Evolutionary conservation across 805 yeast genomes (phyloP).

Genomic region (Pichia rugopelliculosa): DNA sequence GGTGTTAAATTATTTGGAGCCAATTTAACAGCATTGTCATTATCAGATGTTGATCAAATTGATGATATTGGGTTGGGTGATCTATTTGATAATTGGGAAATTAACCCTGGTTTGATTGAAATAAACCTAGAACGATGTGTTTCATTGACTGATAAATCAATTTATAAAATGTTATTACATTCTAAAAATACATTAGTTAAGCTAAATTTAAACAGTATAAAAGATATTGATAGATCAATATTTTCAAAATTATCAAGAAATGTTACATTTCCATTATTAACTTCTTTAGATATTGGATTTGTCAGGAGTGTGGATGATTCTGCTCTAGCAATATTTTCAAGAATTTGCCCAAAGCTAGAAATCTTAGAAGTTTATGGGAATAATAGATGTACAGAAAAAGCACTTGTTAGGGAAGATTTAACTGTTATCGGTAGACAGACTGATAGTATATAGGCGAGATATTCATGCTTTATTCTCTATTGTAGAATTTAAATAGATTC

Average conservation of each 20-base stretch:
- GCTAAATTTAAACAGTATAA: slow-evolving; percentile 68
- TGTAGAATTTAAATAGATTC: slow-evolving; percentile 14
- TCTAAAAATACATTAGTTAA: slow-evolving; percentile 60
- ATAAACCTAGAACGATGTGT: slow-evolving; percentile 61
- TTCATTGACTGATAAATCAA: slow-evolving; percentile 54
- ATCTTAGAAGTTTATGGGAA: slow-evolving; percentile 78
- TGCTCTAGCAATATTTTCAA: slow-evolving; percentile 48
- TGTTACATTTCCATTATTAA: slow-evolving; percentile 48
- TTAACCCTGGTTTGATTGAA: slow-evolving; percentile 51
- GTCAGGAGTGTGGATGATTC: slow-evolving; percentile 69
- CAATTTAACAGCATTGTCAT: slow-evolving; percentile 48
- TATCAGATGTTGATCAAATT: slow-evolving; percentile 53
- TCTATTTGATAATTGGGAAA: slow-evolving; percentile 50
- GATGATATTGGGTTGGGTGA: slow-evolving; percentile 59
- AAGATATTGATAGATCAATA: slow-evolving; percentile 42
- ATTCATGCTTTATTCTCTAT: neutral
- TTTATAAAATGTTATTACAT: slow-evolving; percentile 54
- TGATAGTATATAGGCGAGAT: slow-evolving; percentile 38
- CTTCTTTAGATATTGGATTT: slow-evolving; percentile 71
- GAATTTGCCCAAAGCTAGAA: slow-evolving; percentile 52
- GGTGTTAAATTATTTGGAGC: slow-evolving; percentile 56
- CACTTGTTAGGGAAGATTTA: slow-evolving; percentile 45
- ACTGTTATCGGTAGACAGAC: slow-evolving; percentile 70
- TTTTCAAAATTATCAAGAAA: slow-evolving; percentile 40
- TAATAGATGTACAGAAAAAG: slow-evolving; percentile 55